Evolutionary conservation across 2,329 filamentous ascomycete species (phyloP), one percentile per base, ranked within the genome.

Genomic region (Hypoxylon sp.): DNA sequence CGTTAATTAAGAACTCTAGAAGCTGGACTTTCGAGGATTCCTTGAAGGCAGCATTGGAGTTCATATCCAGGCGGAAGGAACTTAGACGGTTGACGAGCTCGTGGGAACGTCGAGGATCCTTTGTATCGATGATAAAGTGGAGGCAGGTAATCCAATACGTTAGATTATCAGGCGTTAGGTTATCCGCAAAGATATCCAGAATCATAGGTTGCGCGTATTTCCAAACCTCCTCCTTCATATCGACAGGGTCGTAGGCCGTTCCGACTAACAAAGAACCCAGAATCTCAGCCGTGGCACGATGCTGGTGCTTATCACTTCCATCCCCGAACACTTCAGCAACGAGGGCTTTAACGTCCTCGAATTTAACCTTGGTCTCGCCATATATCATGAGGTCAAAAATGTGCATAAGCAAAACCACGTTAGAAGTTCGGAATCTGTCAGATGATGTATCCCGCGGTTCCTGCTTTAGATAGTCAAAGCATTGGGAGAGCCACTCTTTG

Each of bases 41-140:
- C 77, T 99, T 99, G 85, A 99, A 99, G 0, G 95, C 95, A 3
- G 96, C 95, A 74, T 98, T 97, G 0, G 94, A 97, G 5, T 87
- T 84, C 90, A 98, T 94, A 75, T 99, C 95, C 8, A 99, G 84
- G 28, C 93, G 87, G 85, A 98, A 98, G 56, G 89, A 87, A 48
- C 91, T 87, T 19, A 99, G 83, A 77, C 88, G 90, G 67, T 95
- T 90, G 34, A 97, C 87, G 66, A 99, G 85, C 68, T 97, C 94
- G 82, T 91, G 93, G 2, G 89, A 89, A 66, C 94, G 88, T 46
- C 96, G 88, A 11, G 95, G 94, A 77, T 99, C 95, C 73, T 95
- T 94, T 10, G 90, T 89, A 70, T 96, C 93, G 43, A 97, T 83
- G 24, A 96, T 87, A 73, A 97, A 87, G 73, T 97, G 94, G 46